These are phyloP conservation scores for Kurtzmaniella quercitrusa DNA, from an alignment of 1,139 yeast species.

Conservation along the genomic window DNA sequence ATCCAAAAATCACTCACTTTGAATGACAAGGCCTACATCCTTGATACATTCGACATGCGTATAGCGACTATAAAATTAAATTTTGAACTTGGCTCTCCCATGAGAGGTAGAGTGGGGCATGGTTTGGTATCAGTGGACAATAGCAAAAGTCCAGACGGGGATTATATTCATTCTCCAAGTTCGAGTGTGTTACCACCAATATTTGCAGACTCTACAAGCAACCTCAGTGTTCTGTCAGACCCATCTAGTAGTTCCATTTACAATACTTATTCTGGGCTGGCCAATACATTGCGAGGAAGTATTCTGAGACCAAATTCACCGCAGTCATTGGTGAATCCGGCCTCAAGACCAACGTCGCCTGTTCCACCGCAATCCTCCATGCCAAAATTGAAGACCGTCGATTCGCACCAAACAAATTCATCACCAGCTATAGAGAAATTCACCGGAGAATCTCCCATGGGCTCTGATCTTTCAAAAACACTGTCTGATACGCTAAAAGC, in stretches of 20 bases:
- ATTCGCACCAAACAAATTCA: neutral
- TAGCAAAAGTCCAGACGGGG: neutral
- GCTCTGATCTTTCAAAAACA: slow-evolving; percentile 5
- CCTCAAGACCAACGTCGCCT: neutral
- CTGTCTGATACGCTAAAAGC: slow-evolving; percentile 5
- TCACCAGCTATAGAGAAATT: neutral
- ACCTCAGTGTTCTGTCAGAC: slow-evolving; percentile 1
- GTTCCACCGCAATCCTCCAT: slow-evolving; percentile 3
- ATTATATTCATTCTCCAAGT: neutral
- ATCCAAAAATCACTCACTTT: slow-evolving; percentile 28
- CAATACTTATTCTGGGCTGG: neutral
- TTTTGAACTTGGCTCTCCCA: slow-evolving; percentile 12
- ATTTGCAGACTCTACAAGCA: slow-evolving; percentile 1
- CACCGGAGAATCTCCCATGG: neutral
- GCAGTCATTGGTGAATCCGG: neutral
- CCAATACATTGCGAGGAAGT: neutral
- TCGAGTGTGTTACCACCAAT: slow-evolving; percentile 1
- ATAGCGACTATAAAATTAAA: slow-evolving; percentile 30
- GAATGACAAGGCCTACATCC: slow-evolving; percentile 35
- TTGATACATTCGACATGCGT: slow-evolving; percentile 29
- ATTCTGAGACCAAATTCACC: slow-evolving; percentile 1
- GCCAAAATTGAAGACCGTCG: slow-evolving; percentile 2
- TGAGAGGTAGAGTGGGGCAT: slow-evolving; percentile 23
- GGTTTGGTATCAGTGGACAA: slow-evolving; percentile 12
- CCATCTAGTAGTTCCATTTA: neutral